Conservation (phyloP, 805 yeast species). For the Saturnispora mendoncae region DNA sequence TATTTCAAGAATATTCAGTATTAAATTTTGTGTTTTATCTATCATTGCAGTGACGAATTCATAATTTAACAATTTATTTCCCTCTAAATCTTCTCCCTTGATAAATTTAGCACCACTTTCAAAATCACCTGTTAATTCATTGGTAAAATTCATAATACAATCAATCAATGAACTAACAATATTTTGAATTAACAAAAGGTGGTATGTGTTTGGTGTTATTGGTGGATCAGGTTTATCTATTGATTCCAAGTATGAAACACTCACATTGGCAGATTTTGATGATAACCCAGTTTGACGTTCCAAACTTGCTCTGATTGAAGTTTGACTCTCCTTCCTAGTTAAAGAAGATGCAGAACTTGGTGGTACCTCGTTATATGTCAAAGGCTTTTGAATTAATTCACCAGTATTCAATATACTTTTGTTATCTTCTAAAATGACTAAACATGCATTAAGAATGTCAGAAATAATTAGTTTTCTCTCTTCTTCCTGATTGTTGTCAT, state of each 20-base stretch:
- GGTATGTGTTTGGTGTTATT: constrained; percentile 50
- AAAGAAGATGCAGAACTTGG: constrained; percentile 7
- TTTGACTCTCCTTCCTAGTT: constrained; percentile 1
- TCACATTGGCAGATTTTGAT: constrained; percentile 35
- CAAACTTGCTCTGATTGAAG: background rate
- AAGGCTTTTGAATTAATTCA: constrained; percentile 27
- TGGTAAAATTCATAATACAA: constrained; percentile 51
- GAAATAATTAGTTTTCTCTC: constrained; percentile 53
- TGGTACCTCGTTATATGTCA: background rate
- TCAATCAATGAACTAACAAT: constrained; percentile 53
- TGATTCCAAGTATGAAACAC: constrained; percentile 57
- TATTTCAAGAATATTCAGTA: constrained; percentile 38
- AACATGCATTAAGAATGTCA: constrained; percentile 42
- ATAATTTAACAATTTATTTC: constrained; percentile 10
- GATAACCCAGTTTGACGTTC: constrained; percentile 28
- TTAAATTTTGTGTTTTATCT: constrained; percentile 29
- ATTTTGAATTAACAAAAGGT: constrained; percentile 46
- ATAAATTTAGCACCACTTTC: constrained; percentile 8
- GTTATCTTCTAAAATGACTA: constrained; percentile 29
- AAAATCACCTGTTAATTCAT: constrained; percentile 21
- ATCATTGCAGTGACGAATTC: constrained; percentile 23
- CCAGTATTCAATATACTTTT: constrained; percentile 28
- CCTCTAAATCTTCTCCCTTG: constrained; percentile 8
- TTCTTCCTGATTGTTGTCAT: constrained; percentile 42
- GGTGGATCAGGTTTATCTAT: constrained; percentile 82